Evolutionary conservation across 1,284 basidiomycete species (phyloP).

Genomic region (Sporisorium iseilematis-ciliati): DNA sequence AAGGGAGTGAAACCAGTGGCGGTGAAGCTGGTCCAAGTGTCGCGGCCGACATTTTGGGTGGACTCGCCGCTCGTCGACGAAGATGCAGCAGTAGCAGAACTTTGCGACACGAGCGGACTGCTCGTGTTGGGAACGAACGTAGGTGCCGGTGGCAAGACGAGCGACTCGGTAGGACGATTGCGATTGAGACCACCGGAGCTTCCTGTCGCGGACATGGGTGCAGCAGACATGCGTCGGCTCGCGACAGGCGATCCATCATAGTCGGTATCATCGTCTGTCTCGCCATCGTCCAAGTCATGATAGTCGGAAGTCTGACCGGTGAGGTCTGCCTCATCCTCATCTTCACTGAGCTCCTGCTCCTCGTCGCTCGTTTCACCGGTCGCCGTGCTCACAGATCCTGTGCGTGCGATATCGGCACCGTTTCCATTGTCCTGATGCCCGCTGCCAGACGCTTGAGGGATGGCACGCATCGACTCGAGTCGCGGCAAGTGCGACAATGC

Average conservation of each 20-base stretch:
- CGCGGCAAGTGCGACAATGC: conserved; percentile 59
- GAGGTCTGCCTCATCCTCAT: conserved; percentile 39
- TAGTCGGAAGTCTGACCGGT: conserved; percentile 41
- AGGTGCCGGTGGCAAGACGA: conserved; percentile 55
- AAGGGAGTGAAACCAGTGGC: conserved; percentile 50
- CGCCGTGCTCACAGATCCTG: conserved; percentile 19
- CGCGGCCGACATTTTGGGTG: conserved; percentile 31
- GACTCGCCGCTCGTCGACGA: background rate
- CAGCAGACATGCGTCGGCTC: conserved; percentile 28
- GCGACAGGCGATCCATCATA: conserved; percentile 36
- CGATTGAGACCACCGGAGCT: conserved; percentile 50
- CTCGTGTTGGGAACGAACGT: conserved; percentile 36
- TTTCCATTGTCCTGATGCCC: conserved; percentile 6
- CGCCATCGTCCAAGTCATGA: conserved; percentile 41
- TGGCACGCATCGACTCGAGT: conserved; percentile 57
- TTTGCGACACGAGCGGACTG: conserved; percentile 2
- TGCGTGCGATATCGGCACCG: conserved; percentile 9
- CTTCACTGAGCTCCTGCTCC: conserved; percentile 49
- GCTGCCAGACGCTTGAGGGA: conserved; percentile 10
- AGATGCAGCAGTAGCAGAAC: background rate
- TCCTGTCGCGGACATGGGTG: conserved; percentile 24
- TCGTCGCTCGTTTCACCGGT: conserved; percentile 45
- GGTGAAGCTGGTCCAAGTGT: conserved; percentile 59
- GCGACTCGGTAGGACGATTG: conserved; percentile 41
- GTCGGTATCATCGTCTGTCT: conserved; percentile 54